Evolutionary conservation across 2,329 filamentous ascomycete species (phyloP).

Genomic region (Ophiostoma sp.): DNA sequence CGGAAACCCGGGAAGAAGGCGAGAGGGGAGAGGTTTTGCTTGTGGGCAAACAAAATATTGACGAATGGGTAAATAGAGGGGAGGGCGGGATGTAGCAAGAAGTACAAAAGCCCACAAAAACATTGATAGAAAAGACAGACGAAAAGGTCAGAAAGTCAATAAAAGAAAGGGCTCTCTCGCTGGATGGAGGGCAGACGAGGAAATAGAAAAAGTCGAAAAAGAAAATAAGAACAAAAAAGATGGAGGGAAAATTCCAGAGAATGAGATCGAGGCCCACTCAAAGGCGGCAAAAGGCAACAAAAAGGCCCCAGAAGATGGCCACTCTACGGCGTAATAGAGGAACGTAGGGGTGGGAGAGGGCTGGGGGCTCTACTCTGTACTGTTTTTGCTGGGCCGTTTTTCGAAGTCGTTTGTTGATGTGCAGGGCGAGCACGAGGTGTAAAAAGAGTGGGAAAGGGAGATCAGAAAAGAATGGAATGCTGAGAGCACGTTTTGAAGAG

Average conservation of each 20-base stretch:
- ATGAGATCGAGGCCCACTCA: not conserved
- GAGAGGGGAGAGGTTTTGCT: not conserved
- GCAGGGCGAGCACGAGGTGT: not conserved
- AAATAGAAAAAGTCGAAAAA: constrained; percentile 15
- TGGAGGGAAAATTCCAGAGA: constrained; percentile 12
- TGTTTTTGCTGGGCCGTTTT: not conserved
- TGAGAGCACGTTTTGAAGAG: not conserved
- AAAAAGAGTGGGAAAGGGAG: not conserved
- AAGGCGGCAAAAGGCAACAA: not conserved
- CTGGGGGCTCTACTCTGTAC: not conserved
- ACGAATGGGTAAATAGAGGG: not conserved
- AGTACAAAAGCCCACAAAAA: not conserved
- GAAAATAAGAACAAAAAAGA: not conserved
- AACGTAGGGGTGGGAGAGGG: not conserved
- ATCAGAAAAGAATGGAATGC: constrained; percentile 12
- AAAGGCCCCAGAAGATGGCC: not conserved
- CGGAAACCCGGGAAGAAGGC: not conserved
- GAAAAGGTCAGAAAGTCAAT: not conserved
- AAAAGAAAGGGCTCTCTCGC: constrained; percentile 3
- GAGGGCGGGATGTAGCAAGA: not conserved
- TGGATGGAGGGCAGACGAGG: not conserved
- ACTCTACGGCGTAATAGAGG: constrained; percentile 9
- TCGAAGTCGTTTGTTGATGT: not conserved
- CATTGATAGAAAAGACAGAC: not conserved
- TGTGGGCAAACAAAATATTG: not conserved